Evolutionary conservation across 441 rosid genomes (phyloP).

Genomic region (Pelargonium cotyledonis): DNA sequence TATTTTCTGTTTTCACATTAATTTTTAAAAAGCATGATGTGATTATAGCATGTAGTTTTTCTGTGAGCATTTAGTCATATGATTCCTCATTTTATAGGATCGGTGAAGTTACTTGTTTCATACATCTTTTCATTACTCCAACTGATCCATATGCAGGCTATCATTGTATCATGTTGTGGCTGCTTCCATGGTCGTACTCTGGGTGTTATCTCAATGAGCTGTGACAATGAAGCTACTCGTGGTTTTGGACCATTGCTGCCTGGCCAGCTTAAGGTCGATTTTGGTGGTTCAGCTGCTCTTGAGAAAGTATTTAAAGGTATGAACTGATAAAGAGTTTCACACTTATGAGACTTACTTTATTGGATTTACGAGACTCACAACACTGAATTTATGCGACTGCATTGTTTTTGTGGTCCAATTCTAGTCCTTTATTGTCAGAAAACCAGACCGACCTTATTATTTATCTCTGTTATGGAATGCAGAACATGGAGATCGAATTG

Average conservation of each 20-base stretch:
- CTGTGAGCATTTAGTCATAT: too few species aligned
- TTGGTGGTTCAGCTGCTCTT: constrained; percentile 63
- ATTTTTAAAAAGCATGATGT: constrained; percentile 4
- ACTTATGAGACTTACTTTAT: neutral
- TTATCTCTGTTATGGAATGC: constrained; percentile 23
- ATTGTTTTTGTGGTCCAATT: neutral
- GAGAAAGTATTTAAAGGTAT: constrained; percentile 72
- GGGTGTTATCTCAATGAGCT: constrained; percentile 91
- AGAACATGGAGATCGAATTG: constrained; percentile 72
- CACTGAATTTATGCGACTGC: neutral
- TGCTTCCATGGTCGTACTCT: constrained; percentile 99
- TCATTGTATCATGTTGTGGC: constrained; percentile 90
- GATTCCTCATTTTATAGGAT: too few species aligned
- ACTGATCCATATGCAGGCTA: constrained; percentile 44
- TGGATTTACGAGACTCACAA: constrained; percentile 1
- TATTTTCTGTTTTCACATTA: neutral
- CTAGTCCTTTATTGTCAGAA: neutral
- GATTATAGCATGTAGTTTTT: neutral
- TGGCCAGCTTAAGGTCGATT: constrained; percentile 88
- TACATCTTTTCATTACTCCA: constrained; percentile 4
- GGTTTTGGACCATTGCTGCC: constrained; percentile 91
- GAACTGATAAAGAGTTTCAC: neutral
- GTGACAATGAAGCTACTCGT: constrained; percentile 91
- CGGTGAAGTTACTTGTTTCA: too few species aligned
- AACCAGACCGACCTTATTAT: constrained; percentile 1